Base-by-base conservation (phyloP, 495 filamentous ascomycete species). In the Saxispiralis lemnorum region DNA sequence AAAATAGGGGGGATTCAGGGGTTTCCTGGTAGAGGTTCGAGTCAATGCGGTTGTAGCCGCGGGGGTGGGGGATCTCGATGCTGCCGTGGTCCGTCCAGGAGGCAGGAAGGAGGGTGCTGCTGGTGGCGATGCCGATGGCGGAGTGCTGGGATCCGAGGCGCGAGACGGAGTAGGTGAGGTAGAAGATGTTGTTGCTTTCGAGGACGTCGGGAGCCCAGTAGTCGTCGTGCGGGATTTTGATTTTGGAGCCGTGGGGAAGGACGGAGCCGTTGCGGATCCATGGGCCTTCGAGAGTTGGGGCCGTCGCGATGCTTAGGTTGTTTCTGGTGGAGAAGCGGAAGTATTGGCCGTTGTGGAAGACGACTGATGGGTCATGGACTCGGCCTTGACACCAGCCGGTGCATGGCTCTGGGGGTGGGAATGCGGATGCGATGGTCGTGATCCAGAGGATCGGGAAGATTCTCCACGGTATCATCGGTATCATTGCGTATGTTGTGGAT, bases 201-300 rank as follows among this genome's bases (percentile, higher is more conserved):
- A 64, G 55, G 19, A 83, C 70, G 50, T 83, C 78, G 0, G 79
- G 79, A 1, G 81, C 80, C 76, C 76, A 81, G 45, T 79, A 66
- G 5, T 78, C 65, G 5, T 55, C 57, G 41, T 66, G 72, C 0
- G 75, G 75, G 0, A 52, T 35, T 6, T 71, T 56, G 31, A 66
- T 54, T 41, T 82, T 79, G 0, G 55, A 66, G 19, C 50, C 52
- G 9, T 24, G 2, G 0, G 73, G 67, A 14, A 84, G 55, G 0
- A 67, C 75, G 9, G 63, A 56, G 9, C 79, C 78, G 15, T 60
- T 50, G 43, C 67, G 66, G 0, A 60, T 71, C 81, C 80, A 86
- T 1, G 79, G 76, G 0, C 79, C 80, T 16, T 56, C 62, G 17
- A 83, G 53, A 7, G 66, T 62, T 5, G 68, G 56, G 0, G 79